These are phyloP conservation scores for Colletotrichum zoysiae DNA, from an alignment of 2,329 filamentous ascomycete genomes.

Conservation along the genomic window DNA sequence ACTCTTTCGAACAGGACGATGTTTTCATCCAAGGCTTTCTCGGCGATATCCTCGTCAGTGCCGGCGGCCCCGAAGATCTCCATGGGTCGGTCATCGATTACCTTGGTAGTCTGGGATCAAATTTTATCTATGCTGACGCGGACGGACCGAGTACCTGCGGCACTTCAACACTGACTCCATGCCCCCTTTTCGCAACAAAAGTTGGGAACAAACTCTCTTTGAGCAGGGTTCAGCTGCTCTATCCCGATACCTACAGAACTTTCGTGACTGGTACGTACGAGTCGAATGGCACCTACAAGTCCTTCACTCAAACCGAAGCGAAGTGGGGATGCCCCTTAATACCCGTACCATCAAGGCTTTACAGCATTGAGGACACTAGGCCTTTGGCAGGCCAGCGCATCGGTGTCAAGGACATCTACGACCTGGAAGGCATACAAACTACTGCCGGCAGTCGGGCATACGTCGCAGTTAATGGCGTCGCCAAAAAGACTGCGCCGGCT, in stretches of 20 bases:
- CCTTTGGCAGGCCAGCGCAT: constrained; percentile 55
- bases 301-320: not conserved
- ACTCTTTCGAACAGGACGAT: not conserved
- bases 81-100: constrained; percentile 9
- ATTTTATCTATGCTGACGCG: not conserved
- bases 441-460: constrained; percentile 70
- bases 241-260: constrained; percentile 21
- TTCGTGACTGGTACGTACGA: constrained; percentile 30
- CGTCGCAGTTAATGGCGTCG: constrained; percentile 63
- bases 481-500: constrained; percentile 60
- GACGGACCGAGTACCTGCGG: not conserved
- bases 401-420: constrained; percentile 51
- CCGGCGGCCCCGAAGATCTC: not conserved
- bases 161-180: not conserved
- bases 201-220: not conserved
- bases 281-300: constrained; percentile 25
- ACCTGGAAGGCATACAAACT: constrained; percentile 64
- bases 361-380: constrained; percentile 48
- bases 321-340: constrained; percentile 40
- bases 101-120: not conserved
- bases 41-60: constrained; percentile 1
- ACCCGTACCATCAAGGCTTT: constrained; percentile 55
- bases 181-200: not conserved
- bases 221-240: constrained; percentile 8
- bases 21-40: not conserved